Evolutionary conservation across 2,329 filamentous ascomycete genomes (phyloP), one percentile per base, ranked within the genome.

Genomic region (Grosmannia serpens): DNA sequence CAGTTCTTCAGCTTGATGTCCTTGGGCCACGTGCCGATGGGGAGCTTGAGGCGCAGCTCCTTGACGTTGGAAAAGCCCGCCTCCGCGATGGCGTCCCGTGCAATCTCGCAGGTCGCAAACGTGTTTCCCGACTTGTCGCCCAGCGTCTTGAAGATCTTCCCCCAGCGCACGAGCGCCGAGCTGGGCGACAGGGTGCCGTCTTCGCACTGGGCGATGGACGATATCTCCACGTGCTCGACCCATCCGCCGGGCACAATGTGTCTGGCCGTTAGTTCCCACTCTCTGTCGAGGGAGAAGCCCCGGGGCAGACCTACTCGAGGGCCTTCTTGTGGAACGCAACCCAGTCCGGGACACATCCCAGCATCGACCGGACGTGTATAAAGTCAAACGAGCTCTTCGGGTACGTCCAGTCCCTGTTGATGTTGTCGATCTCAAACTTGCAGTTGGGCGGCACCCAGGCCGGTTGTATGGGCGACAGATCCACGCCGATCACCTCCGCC

Each of bases 351-450:
- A 84, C 74, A 52, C 75, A 75, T 15, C 82, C 83, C 0, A 74
- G 70, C 65, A 84, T 71, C 59, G 78, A 71, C 27, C 79, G 77
- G 2, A 77, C 74, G 66, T 84, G 82, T 52, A 87, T 75, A 62
- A 78, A 81, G 67, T 85, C 81, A 61, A 83, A 83, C 56, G 75
- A 67, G 55, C 75, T 66, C 0, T 72, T 65, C 0, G 75, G 72
- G 38, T 70, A 80, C 66, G 70, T 81, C 72, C 72, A 76, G 0
- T 70, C 65, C 7, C 66, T 72, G 62, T 80, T 79, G 26, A 81
- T 76, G 62, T 87, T 82, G 66, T 86, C 83, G 41, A 86, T 75
- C 54, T 84, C 75, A 58, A 86, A 87, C 59, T 79, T 76, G 54
- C 84, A 80, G 63, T 86, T 87, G 22, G 76, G 74, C 0, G 83